phyloP scores from a whole-genome alignment of 169 alveolate genomes.

The Besnoitia besnoiti region DNA sequence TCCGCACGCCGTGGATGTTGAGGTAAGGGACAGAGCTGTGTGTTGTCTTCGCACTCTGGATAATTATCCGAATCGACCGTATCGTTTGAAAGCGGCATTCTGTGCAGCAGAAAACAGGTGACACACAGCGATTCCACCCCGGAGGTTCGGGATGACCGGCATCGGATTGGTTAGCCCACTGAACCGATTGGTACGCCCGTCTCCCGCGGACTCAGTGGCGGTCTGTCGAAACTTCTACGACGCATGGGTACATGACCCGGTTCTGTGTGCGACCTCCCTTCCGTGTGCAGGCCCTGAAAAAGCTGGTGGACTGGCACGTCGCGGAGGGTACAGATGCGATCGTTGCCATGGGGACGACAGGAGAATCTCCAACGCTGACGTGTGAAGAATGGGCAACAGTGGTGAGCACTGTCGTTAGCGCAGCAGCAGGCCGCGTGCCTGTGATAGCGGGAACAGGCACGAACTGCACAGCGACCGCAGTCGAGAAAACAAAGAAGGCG shows the following conservation, averaged over 20 bases:
- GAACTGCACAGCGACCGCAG: constrained; percentile 1
- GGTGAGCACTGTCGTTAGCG: not conserved
- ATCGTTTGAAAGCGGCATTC: too few species aligned
- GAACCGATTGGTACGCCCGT: too few species aligned
- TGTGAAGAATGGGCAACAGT: constrained; percentile 12
- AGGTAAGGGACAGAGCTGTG: constrained; percentile 22
- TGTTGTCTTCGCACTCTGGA: too few species aligned
- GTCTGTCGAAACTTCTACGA: too few species aligned
- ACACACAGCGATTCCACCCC: too few species aligned
- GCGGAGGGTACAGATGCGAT: constrained; percentile 41
- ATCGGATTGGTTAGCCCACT: too few species aligned
- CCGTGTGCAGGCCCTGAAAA: constrained; percentile 33
- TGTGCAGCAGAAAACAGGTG: too few species aligned
- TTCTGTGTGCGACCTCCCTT: too few species aligned
- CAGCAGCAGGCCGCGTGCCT: constrained; percentile 13
- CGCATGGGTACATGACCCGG: too few species aligned
- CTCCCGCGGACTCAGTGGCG: too few species aligned
- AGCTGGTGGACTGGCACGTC: constrained; percentile 34
- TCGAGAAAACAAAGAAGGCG: constrained; percentile 20
- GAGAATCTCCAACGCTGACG: constrained; percentile 33
- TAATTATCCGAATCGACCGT: too few species aligned
- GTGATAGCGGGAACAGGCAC: constrained; percentile 54
- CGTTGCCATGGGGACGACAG: constrained; percentile 31
- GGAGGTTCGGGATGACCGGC: not conserved
- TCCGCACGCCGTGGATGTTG: constrained; percentile 22